Evolutionary conservation across 495 filamentous ascomycete species (phyloP).

Genomic region (Penicillium pancosmium): DNA sequence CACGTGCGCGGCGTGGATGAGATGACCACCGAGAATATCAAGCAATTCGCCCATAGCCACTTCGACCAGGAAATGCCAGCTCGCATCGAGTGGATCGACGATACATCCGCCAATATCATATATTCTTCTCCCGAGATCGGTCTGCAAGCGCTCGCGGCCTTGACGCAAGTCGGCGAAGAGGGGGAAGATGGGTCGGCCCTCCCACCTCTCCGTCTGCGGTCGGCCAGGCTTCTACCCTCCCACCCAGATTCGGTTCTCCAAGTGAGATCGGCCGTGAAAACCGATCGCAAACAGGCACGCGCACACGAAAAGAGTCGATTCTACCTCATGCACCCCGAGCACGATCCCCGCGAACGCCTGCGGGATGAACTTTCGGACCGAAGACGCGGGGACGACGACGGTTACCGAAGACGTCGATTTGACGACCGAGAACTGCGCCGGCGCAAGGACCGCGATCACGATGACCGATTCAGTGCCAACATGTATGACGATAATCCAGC

Average conservation of each 20-base stretch:
- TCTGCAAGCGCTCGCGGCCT: constrained; percentile 65
- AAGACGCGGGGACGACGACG: constrained; percentile 60
- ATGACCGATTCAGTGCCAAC: constrained; percentile 64
- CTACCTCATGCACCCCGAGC: constrained; percentile 86
- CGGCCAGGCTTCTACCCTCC: constrained; percentile 63
- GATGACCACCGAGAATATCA: constrained; percentile 76
- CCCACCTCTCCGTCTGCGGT: constrained; percentile 54
- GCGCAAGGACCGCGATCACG: constrained; percentile 52
- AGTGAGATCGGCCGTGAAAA: constrained; percentile 71
- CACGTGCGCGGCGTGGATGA: constrained; percentile 82
- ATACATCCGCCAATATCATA: constrained; percentile 83
- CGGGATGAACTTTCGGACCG: constrained; percentile 49
- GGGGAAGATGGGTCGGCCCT: constrained; percentile 41
- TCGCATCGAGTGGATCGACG: constrained; percentile 92
- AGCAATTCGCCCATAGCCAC: constrained; percentile 67
- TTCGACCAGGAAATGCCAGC: constrained; percentile 55
- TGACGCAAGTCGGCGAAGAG: constrained; percentile 50
- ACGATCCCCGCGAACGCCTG: constrained; percentile 77
- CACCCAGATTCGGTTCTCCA: constrained; percentile 71
- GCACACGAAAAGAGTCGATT: constrained; percentile 83
- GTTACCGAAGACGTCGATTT: constrained; percentile 58
- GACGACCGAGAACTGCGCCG: constrained; percentile 59
- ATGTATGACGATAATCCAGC: constrained; percentile 72
- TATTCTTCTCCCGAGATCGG: constrained; percentile 75
- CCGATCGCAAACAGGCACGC: constrained; percentile 76